Evolutionary conservation across 2,329 filamentous ascomycete species (phyloP).

Genomic region (Aspergillus sp.): DNA sequence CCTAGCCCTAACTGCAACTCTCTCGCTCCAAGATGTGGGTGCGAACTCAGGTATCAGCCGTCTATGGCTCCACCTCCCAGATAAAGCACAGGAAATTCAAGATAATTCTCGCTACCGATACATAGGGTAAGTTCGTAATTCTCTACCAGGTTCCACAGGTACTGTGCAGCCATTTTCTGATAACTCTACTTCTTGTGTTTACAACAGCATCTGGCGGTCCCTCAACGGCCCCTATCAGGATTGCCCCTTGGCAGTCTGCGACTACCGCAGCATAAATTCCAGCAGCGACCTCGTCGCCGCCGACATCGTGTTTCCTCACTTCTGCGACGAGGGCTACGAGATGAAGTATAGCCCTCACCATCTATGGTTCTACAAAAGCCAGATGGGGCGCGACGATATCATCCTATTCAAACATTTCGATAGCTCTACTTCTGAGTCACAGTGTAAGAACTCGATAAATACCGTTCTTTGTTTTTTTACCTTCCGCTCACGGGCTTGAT

Average conservation of each 20-base stretch:
- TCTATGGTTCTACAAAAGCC: background rate
- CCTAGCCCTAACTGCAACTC: no score
- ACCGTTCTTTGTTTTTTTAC: background rate
- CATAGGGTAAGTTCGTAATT: no score
- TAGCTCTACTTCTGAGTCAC: background rate
- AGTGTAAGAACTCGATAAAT: background rate
- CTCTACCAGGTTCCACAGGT: no score
- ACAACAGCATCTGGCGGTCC: background rate
- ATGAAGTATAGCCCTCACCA: background rate
- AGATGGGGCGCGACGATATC: background rate
- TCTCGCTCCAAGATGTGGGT: no score
- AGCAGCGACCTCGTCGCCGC: background rate
- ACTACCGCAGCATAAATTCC: background rate
- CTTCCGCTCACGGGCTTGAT: background rate
- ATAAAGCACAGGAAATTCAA: no score
- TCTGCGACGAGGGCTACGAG: background rate
- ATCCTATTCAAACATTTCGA: background rate
- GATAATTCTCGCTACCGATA: no score
- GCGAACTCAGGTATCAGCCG: no score
- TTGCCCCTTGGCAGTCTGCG: slow-evolving; percentile 1
- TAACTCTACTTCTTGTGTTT: no score
- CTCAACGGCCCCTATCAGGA: background rate
- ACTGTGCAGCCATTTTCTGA: no score
- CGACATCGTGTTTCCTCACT: background rate
- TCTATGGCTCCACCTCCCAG: no score